Evolutionary conservation across 1,139 yeast genomes (phyloP).

Genomic region (Tardiomyces digboiensis): DNA sequence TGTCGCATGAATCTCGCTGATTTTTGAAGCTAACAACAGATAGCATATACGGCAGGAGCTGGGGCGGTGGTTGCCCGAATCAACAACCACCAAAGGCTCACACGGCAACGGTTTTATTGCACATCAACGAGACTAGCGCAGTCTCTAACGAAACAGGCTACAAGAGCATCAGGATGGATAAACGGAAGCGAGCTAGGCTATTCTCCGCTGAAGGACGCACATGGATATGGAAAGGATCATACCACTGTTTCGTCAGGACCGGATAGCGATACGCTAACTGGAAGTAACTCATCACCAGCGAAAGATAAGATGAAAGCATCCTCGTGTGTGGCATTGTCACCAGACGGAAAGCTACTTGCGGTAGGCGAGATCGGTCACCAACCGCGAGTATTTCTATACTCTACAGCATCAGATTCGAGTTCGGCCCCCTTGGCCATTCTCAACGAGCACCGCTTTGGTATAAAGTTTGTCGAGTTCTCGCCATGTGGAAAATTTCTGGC

Average conservation of each 20-base stretch:
- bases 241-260: background rate
- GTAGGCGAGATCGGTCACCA: slow-evolving; percentile 61
- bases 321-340: slow-evolving; percentile 46
- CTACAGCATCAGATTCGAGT: slow-evolving; percentile 36
- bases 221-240: background rate
- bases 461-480: slow-evolving; percentile 45
- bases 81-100: slow-evolving; percentile 1
- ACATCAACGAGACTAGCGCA: background rate
- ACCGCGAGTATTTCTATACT: slow-evolving; percentile 52
- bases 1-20: background rate
- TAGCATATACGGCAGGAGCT: slow-evolving; percentile 60
- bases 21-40: slow-evolving; percentile 1
- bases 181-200: background rate
- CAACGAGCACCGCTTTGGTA: slow-evolving; percentile 56
- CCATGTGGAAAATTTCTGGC: slow-evolving; percentile 46
- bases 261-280: background rate
- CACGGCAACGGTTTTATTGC: background rate
- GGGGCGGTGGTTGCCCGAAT: slow-evolving; percentile 46
- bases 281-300: background rate
- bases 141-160: background rate
- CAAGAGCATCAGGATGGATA: background rate
- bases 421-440: slow-evolving; percentile 40
- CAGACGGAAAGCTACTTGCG: slow-evolving; percentile 43
- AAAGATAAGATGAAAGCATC: slow-evolving; percentile 44
- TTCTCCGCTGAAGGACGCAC: background rate